phyloP scores from a whole-genome alignment of 1,284 basidiomycete genomes.

The Exobasidium rhododendri region DNA sequence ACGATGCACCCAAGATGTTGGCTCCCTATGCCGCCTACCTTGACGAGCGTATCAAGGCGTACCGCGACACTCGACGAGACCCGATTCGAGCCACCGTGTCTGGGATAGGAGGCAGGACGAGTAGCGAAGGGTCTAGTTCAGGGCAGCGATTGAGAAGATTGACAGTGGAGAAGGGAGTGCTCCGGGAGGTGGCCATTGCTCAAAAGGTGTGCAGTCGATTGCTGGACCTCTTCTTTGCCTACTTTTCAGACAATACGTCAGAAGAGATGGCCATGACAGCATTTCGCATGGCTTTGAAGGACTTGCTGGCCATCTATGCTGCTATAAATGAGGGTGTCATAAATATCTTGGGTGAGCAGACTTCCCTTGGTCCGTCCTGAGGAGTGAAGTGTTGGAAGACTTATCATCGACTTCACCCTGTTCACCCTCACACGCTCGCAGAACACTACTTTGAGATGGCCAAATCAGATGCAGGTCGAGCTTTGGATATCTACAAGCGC shows the following conservation, averaged over 20 bases:
- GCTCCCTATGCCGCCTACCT: slow-evolving; percentile 84
- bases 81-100: slow-evolving; percentile 71
- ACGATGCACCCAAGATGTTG: slow-evolving; percentile 71
- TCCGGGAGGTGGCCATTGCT: slow-evolving; percentile 86
- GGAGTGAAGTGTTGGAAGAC: too few species aligned
- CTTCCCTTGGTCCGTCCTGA: too few species aligned
- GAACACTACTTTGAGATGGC: slow-evolving; percentile 99
- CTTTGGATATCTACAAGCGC: slow-evolving; percentile 82
- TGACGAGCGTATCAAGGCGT: slow-evolving; percentile 82
- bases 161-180: slow-evolving; percentile 90
- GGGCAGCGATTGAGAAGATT: slow-evolving; percentile 72
- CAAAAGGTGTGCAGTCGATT: slow-evolving; percentile 84
- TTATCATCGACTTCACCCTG: too few species aligned
- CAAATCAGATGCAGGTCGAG: slow-evolving; percentile 78
- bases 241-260: slow-evolving; percentile 87
- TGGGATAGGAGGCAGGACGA: slow-evolving; percentile 68
- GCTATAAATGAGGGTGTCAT: slow-evolving; percentile 97
- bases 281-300: slow-evolving; percentile 92
- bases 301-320: slow-evolving; percentile 90
- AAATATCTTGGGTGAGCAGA: slow-evolving; percentile 72
- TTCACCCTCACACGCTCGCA: too few species aligned
- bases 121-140: slow-evolving; percentile 47
- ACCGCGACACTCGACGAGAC: slow-evolving; percentile 87
- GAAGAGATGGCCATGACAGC: slow-evolving; percentile 88
- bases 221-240: slow-evolving; percentile 62